Base-by-base conservation (phyloP, 1,284 basidiomycete species). In the Puccinia sorghi region DNA sequence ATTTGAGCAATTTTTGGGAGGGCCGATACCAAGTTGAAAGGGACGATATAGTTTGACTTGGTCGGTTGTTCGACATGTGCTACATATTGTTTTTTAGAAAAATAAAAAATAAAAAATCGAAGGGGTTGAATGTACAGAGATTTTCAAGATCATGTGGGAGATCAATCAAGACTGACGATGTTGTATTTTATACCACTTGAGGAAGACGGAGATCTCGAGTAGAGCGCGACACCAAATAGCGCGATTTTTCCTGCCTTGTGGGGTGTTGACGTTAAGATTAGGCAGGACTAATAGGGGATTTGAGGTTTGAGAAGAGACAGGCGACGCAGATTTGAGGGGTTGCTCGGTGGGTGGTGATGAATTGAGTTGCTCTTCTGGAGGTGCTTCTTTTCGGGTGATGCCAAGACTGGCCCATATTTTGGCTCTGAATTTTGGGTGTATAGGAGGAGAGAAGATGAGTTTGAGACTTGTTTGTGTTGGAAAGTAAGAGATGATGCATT, bases 151-250 rank as follows among this genome's bases (percentile, higher is more conserved):
- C 11, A 8, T 57, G 46, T 32, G 20, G 41, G 17, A 48, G 39
- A 32, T 50, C 13, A 50, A 22, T 15, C n/a, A 73, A 63, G 17
- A 75, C 74, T 66, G 56, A 77, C 74, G 74, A 77, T 77, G 43
- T 41, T 57, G 48, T 5, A 59, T 8, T 59, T 77, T 69, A 37
- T 67, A 56, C 50, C 54, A 56, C 43, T 52, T 77, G 12, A 77
- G 43, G 27, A 69, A 77, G 25, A 77, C 54, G 32, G 74, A 77
- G 20, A 77, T 63, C n/a, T 77, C 74, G 39, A 77, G 61, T 17
- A 77, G 59, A 57, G 74, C 74, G n/a, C 64, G 17, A 25, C 48
- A 41, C 74, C 74, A 77, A 25, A 57, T 69, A 4, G 74, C 74
- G 41, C 74, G 46, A 27, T 64, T 77, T 27, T 57, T 54, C 66